Evolutionary conservation across 192 early-diverging fungal genomes (phyloP).

Genomic region (Podila epicladia): DNA sequence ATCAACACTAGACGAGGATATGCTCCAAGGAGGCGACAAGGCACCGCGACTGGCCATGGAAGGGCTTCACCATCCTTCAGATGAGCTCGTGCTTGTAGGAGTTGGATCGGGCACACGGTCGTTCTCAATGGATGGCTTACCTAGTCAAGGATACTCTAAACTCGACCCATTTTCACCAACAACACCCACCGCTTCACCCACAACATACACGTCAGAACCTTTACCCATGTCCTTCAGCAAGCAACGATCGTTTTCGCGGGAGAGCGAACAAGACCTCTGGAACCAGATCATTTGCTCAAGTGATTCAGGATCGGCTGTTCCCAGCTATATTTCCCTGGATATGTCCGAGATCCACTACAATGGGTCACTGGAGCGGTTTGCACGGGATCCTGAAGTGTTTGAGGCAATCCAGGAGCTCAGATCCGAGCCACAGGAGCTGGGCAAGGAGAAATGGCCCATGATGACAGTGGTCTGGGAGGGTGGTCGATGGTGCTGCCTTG

Average conservation of each 20-base stretch:
- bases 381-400: slow-evolving; percentile 24
- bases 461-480: slow-evolving; percentile 51
- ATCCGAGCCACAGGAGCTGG: slow-evolving; percentile 30
- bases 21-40: not conserved
- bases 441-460: slow-evolving; percentile 40
- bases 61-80: slow-evolving; percentile 19
- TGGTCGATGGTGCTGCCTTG: slow-evolving; percentile 48
- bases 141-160: not conserved
- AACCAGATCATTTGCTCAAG: slow-evolving; percentile 8
- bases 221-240: too few relatives aligned
- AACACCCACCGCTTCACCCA: not conserved
- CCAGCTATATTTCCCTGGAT: slow-evolving; percentile 27
- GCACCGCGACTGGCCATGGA: not conserved
- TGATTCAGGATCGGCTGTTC: slow-evolving; percentile 4
- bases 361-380: slow-evolving; percentile 24
- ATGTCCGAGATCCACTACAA: slow-evolving; percentile 44
- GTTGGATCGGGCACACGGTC: slow-evolving; percentile 20
- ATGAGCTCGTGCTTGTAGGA: slow-evolving; percentile 37
- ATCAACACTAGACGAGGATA: not conserved
- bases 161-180: slow-evolving; percentile 5
- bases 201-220: not conserved
- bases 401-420: slow-evolving; percentile 17
- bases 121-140: slow-evolving; percentile 13
- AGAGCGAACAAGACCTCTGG: slow-evolving; percentile 15
- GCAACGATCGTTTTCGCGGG: not conserved